These are phyloP conservation scores for Ustilago esculenta DNA, from an alignment of 1,284 basidiomycete species.

Conservation along the genomic window DNA sequence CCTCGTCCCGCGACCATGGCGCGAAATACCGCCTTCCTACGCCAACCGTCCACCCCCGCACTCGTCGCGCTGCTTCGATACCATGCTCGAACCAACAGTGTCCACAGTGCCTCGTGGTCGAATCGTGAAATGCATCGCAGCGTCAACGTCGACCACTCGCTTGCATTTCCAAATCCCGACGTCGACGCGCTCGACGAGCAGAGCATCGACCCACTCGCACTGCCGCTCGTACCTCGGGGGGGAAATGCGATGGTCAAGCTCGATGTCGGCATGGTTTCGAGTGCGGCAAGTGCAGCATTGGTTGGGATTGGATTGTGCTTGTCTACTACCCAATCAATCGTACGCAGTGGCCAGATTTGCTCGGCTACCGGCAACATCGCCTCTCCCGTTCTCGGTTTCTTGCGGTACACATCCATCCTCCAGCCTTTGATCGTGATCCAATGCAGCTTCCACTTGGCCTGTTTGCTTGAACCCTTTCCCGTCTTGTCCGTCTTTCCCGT, in stretches of 20 bases:
- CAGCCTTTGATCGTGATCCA: conserved; percentile 49
- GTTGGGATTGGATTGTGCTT: conserved; percentile 6
- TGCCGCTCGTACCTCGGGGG: neutral
- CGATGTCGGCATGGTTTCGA: conserved; percentile 21
- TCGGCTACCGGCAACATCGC: conserved; percentile 19
- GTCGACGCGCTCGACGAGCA: too few species aligned
- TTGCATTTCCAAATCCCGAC: too few species aligned
- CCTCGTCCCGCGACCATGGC: conserved; percentile 53
- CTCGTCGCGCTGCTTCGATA: conserved; percentile 5
- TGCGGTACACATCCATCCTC: conserved; percentile 43
- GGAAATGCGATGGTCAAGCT: conserved; percentile 31
- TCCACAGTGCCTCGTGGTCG: conserved; percentile 44
- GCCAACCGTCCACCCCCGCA: conserved; percentile 35
- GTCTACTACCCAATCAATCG: conserved; percentile 37
- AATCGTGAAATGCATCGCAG: conserved; percentile 42
- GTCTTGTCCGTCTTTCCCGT: conserved; percentile 11
- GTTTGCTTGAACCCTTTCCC: conserved; percentile 5
- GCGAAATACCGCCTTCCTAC: conserved; percentile 42
- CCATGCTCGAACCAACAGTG: conserved; percentile 37
- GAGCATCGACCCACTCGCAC: neutral
- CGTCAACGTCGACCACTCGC: conserved; percentile 15
- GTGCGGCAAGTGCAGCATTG: conserved; percentile 29
- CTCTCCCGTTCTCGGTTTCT: conserved; percentile 36
- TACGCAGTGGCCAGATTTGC: conserved; percentile 27
- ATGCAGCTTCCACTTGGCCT: conserved; percentile 57